phyloP scores from a whole-genome alignment of 169 alveolate genomes.

The Plasmodium yoelii region DNA sequence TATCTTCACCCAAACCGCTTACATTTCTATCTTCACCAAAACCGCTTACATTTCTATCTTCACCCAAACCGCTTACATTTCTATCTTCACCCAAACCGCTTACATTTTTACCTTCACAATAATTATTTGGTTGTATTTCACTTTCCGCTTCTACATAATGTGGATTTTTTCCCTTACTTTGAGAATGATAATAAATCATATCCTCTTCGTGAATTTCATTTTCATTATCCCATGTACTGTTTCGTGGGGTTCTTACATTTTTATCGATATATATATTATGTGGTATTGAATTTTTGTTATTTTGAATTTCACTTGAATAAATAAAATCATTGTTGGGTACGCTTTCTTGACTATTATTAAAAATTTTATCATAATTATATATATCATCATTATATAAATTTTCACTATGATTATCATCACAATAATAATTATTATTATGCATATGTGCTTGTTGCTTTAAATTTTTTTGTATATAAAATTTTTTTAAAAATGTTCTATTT shows the following conservation, averaged over 20 bases:
- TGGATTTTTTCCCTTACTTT: background rate
- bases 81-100: no score
- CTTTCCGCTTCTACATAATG: background rate
- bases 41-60: no score
- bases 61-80: no score
- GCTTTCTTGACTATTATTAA: no score
- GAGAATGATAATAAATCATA: background rate
- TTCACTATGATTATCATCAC: background rate
- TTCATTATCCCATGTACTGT: background rate
- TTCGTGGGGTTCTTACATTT: background rate
- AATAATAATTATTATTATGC: no score
- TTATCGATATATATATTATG: background rate
- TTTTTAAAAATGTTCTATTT: conserved; percentile 29
- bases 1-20: no score
- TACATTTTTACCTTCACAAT: background rate
- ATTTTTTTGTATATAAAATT: conserved; percentile 23
- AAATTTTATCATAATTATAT: background rate
- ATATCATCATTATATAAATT: background rate
- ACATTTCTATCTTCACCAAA: no score
- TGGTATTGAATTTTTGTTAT: background rate
- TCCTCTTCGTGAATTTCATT: background rate
- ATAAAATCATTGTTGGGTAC: no score
- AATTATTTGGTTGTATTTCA: background rate
- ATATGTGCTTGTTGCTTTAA: background rate
- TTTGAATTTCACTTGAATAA: background rate